Evolutionary conservation across 2,329 filamentous ascomycete genomes (phyloP).

Genomic region (Paecilomyces fulvus): DNA sequence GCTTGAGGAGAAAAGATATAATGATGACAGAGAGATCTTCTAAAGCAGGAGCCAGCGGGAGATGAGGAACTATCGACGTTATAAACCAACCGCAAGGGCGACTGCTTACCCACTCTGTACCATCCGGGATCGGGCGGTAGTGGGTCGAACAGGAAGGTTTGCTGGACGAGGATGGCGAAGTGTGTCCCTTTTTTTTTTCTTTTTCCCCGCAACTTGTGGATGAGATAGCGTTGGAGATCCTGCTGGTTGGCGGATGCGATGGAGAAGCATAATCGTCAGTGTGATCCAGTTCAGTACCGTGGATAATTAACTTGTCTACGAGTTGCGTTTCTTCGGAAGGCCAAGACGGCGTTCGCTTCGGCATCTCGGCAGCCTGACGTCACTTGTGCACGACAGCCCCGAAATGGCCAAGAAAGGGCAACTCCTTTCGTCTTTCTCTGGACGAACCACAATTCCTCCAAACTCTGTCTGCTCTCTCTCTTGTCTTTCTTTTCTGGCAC

Average conservation of each 20-base stretch:
- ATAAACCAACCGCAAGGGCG: conserved; percentile 22
- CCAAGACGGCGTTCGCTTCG: neutral
- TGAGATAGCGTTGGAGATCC: too few species aligned
- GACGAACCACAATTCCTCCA: neutral
- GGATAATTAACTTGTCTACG: too few species aligned
- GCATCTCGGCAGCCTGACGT: neutral
- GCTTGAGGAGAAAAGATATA: conserved; percentile 4
- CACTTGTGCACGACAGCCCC: neutral
- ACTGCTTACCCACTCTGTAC: conserved; percentile 24
- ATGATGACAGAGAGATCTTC: conserved; percentile 1
- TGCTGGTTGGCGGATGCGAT: too few species aligned
- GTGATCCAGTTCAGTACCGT: neutral
- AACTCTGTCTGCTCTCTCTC: neutral
- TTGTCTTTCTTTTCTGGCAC: too few species aligned
- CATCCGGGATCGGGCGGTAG: conserved; percentile 18
- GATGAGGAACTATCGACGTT: conserved; percentile 22
- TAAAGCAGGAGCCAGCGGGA: conserved; percentile 3
- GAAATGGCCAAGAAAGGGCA: neutral
- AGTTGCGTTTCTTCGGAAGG: neutral
- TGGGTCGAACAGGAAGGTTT: conserved; percentile 24
- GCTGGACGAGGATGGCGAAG: neutral
- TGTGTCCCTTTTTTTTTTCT: too few species aligned
- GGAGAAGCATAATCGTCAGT: neutral
- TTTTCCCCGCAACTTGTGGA: conserved; percentile 6
- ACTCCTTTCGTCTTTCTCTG: neutral